Evolutionary conservation across 2,329 filamentous ascomycete genomes (phyloP).

Genomic region (Sporothrix brunneoviolacea): DNA sequence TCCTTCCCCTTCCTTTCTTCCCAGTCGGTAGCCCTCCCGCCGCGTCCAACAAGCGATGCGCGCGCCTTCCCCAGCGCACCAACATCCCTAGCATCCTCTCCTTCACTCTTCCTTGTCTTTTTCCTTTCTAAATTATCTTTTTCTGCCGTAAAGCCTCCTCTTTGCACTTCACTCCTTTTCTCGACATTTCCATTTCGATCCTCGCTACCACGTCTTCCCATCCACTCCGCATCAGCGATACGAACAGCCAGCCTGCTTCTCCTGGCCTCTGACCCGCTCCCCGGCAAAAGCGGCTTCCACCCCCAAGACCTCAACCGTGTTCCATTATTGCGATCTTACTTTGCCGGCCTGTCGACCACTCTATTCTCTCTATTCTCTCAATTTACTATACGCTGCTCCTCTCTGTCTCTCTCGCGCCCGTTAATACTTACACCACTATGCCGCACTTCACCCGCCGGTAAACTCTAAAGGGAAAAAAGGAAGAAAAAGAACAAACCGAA

Average conservation of each 20-base stretch:
- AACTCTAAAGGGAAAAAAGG: not conserved
- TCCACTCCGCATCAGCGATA: not conserved
- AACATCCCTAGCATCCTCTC: too few species aligned
- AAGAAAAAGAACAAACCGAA: not conserved
- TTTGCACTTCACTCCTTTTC: not conserved
- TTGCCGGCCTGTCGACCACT: not conserved
- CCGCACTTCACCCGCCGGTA: slow-evolving; percentile 8
- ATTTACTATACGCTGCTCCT: not conserved
- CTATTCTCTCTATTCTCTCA: not conserved
- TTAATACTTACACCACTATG: not conserved
- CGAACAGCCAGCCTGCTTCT: not conserved
- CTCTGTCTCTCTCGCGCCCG: not conserved
- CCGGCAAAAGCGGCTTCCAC: slow-evolving; percentile 3
- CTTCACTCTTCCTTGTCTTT: not conserved
- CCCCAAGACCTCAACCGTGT: not conserved
- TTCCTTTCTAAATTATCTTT: not conserved
- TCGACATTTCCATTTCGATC: not conserved
- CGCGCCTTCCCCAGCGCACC: not conserved
- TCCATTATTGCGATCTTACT: too few species aligned
- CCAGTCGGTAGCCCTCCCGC: not conserved
- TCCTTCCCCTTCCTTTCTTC: not conserved
- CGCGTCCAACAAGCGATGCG: not conserved
- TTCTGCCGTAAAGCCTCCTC: not conserved
- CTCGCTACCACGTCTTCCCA: not conserved
- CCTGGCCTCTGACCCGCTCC: not conserved